phyloP scores from a whole-genome alignment of 1,284 basidiomycete genomes.

The Testicularia cyperi region DNA sequence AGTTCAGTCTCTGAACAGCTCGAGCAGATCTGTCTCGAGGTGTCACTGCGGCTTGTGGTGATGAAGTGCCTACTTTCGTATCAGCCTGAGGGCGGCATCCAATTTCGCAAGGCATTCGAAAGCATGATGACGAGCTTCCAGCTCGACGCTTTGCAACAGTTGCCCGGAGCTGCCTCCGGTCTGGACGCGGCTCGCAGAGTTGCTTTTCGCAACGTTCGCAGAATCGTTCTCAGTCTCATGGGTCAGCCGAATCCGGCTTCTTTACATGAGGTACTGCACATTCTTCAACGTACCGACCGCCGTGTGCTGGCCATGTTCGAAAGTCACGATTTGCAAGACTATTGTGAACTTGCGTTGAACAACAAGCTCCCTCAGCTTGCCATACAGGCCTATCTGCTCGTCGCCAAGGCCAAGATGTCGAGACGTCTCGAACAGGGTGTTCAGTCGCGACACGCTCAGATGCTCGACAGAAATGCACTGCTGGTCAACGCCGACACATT shows the following conservation, averaged over 20 bases:
- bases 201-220: conserved; percentile 14
- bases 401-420: conserved; percentile 26
- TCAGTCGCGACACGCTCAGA: conserved; percentile 3
- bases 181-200: no score
- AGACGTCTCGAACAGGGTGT: background rate
- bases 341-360: conserved; percentile 10
- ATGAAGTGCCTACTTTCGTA: conserved; percentile 21
- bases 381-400: conserved; percentile 4
- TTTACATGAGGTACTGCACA: conserved; percentile 3
- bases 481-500: conserved; percentile 17
- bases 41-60: conserved; percentile 20
- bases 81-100: conserved; percentile 12
- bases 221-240: conserved; percentile 9
- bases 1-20: conserved; percentile 7
- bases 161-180: background rate
- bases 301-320: conserved; percentile 22
- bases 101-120: conserved; percentile 26
- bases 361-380: background rate
- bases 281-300: conserved; percentile 19
- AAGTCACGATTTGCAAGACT: conserved; percentile 9
- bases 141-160: background rate
- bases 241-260: conserved; percentile 7
- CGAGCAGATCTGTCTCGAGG: conserved; percentile 19
- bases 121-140: conserved; percentile 20
- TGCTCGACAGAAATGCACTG: conserved; percentile 12